These are phyloP conservation scores for Fraxinus dipetala DNA, from an alignment of 305 asterid species.

Conservation along the genomic window DNA sequence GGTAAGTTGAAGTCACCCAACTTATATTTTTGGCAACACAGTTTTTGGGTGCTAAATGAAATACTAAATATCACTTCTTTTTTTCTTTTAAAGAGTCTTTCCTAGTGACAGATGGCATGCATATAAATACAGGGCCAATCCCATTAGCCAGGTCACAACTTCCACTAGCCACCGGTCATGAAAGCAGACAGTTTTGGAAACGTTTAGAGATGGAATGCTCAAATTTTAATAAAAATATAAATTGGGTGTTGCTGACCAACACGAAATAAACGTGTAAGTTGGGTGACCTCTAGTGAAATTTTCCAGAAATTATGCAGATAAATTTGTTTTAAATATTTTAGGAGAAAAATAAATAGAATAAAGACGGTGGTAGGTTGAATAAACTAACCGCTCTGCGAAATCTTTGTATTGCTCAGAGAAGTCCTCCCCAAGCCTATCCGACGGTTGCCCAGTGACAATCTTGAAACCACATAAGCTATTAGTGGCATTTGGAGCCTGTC, in stretches of 20 bases:
- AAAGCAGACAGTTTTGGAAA: neutral
- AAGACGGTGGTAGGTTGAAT: neutral
- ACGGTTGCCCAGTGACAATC: slow-evolving; percentile 98
- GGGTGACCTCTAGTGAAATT: neutral
- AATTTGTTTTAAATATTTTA: neutral
- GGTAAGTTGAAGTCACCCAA: neutral
- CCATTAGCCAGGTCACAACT: neutral
- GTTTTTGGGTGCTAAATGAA: neutral
- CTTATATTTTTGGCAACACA: neutral
- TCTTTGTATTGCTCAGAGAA: slow-evolving; percentile 77
- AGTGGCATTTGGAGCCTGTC: slow-evolving; percentile 89
- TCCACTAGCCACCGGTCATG: neutral
- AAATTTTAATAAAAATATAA: neutral
- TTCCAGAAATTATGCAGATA: neutral
- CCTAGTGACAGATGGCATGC: neutral
- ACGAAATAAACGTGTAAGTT: neutral
- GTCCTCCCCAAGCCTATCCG: slow-evolving; percentile 99
- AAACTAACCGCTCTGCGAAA: slow-evolving; percentile 71
- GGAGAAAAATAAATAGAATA: neutral
- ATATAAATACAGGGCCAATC: neutral
- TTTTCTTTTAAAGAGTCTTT: neutral
- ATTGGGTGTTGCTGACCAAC: neutral
- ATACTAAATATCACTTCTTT: neutral
- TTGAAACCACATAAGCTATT: slow-evolving; percentile 94
- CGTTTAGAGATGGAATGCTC: neutral